These are phyloP conservation scores for Blastocystis sp. DNA, from an alignment of 352 stramenopile species.

Conservation along the genomic window DNA sequence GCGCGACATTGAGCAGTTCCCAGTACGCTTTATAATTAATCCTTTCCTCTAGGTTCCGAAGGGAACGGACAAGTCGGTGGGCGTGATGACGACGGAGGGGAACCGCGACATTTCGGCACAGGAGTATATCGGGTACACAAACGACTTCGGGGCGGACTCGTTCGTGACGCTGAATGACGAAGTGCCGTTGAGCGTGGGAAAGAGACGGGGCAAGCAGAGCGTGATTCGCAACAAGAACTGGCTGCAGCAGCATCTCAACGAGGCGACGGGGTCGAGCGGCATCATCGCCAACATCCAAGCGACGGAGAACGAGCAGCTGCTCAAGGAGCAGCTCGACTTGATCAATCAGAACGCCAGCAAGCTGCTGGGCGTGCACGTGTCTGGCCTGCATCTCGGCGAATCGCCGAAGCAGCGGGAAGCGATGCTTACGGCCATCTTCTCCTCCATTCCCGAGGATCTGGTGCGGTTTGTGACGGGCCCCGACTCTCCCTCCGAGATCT, in stretches of 20 bases:
- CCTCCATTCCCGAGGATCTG: slow-evolving; percentile 9
- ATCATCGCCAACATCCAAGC: slow-evolving; percentile 59
- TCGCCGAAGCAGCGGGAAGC: slow-evolving; percentile 24
- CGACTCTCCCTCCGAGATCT: slow-evolving; percentile 28
- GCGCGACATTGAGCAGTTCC: slow-evolving; percentile 52
- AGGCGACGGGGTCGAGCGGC: not conserved
- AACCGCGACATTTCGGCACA: slow-evolving; percentile 49
- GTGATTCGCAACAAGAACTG: slow-evolving; percentile 42
- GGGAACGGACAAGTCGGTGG: slow-evolving; percentile 25
- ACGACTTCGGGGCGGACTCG: slow-evolving; percentile 26
- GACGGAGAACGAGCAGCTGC: slow-evolving; percentile 30
- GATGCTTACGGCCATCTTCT: slow-evolving; percentile 25
- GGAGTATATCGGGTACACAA: slow-evolving; percentile 37
- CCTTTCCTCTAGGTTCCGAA: slow-evolving; percentile 31
- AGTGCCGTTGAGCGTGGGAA: slow-evolving; percentile 21
- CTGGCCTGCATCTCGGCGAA: slow-evolving; percentile 57
- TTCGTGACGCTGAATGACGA: slow-evolving; percentile 35
- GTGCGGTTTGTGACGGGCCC: slow-evolving; percentile 65
- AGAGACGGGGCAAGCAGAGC: slow-evolving; percentile 50
- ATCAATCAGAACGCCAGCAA: slow-evolving; percentile 27
- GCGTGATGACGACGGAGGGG: slow-evolving; percentile 48
- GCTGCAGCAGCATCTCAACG: not conserved
- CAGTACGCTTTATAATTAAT: not conserved
- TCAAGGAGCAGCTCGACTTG: slow-evolving; percentile 21
- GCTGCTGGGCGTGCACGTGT: slow-evolving; percentile 47